phyloP scores from a whole-genome alignment of 1,139 yeast species.

The Yamadazyma atmosphaerica region DNA sequence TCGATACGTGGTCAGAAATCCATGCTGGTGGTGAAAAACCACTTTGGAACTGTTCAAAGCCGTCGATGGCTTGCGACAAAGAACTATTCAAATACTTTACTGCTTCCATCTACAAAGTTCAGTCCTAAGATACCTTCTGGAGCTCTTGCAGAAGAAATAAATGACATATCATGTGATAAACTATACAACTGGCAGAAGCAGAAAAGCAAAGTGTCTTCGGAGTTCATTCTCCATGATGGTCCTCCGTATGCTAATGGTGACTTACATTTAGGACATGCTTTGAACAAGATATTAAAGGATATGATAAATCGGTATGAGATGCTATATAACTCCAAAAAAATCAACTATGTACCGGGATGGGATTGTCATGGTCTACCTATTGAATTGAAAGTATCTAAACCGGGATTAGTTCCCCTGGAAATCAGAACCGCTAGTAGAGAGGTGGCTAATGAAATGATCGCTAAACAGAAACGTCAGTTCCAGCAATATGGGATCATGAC shows the following conservation, averaged over 20 bases:
- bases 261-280: constrained; percentile 89
- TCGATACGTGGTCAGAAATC: no score
- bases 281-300: constrained; percentile 87
- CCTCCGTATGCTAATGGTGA: constrained; percentile 99
- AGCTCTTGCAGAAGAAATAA: constrained; percentile 24
- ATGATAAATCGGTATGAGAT: constrained; percentile 74
- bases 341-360: constrained; percentile 91
- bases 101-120: constrained; percentile 41
- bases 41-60: no score
- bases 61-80: constrained; percentile 1
- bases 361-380: constrained; percentile 98
- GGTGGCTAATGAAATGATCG: constrained; percentile 68
- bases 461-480: constrained; percentile 63
- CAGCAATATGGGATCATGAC: constrained; percentile 76
- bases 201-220: constrained; percentile 17
- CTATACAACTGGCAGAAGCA: constrained; percentile 36
- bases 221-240: constrained; percentile 88
- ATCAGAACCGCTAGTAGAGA: constrained; percentile 64
- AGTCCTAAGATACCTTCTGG: constrained; percentile 44
- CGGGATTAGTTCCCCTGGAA: constrained; percentile 33
- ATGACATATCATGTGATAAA: constrained; percentile 27
- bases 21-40: no score
- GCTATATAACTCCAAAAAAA: constrained; percentile 53
- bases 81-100: constrained; percentile 35
- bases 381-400: constrained; percentile 77